Evolutionary conservation across 1,284 basidiomycete genomes (phyloP).

Genomic region (Boletus sp.): DNA sequence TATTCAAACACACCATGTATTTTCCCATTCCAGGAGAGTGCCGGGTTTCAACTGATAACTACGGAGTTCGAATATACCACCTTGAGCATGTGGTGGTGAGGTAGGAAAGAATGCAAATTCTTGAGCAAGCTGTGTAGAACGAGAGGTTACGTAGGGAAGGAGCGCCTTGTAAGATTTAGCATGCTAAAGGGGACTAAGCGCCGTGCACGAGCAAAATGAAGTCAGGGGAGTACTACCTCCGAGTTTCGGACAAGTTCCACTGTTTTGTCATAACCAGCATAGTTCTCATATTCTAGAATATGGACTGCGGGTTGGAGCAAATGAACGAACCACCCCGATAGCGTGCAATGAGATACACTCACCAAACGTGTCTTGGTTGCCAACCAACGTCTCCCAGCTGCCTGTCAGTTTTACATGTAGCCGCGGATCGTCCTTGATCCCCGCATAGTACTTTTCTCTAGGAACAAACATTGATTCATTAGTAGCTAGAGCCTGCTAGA

Average conservation of each 20-base stretch:
- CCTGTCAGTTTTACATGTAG: constrained; percentile 85
- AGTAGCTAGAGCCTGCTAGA: constrained; percentile 3
- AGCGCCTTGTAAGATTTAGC: constrained; percentile 59
- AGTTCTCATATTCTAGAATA: constrained; percentile 88
- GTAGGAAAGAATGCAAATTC: constrained; percentile 95
- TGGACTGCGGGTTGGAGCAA: constrained; percentile 44
- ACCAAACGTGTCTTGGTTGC: constrained; percentile 81
- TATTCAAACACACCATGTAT: constrained; percentile 62
- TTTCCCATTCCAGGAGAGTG: constrained; percentile 88
- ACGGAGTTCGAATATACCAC: constrained; percentile 89
- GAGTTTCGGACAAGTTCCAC: constrained; percentile 55
- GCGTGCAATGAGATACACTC: constrained; percentile 1
- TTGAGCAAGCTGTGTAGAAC: constrained; percentile 77
- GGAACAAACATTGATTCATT: constrained; percentile 10
- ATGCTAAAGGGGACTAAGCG: constrained; percentile 43
- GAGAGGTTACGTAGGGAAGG: constrained; percentile 67
- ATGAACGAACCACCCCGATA: not conserved
- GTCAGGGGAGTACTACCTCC: constrained; percentile 40
- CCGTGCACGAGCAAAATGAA: constrained; percentile 1
- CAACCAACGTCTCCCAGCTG: constrained; percentile 85
- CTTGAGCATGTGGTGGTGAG: constrained; percentile 77
- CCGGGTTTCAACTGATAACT: constrained; percentile 84
- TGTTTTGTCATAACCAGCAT: constrained; percentile 77
- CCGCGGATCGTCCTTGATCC: constrained; percentile 67
- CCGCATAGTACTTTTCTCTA: constrained; percentile 78